phyloP scores from a whole-genome alignment of 2,329 filamentous ascomycete species.

The Cladophialophora psammophila region DNA sequence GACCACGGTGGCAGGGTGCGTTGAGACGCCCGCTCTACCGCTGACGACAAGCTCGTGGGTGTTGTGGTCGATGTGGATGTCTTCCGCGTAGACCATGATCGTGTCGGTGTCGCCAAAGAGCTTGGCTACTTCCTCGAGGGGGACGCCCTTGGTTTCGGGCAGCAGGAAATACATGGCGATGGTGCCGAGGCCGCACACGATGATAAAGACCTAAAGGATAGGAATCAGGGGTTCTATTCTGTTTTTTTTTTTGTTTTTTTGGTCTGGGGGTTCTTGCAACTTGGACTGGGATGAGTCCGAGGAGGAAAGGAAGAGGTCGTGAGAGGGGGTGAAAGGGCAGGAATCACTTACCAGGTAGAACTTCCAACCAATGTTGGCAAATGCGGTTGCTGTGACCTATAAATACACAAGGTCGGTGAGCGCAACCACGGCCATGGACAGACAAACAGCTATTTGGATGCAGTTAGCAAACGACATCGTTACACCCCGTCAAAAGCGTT shows the following conservation, averaged over 20 bases:
- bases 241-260: too few relatives aligned
- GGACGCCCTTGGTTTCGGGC: conserved; percentile 64
- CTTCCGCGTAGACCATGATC: conserved; percentile 12
- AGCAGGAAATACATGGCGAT: conserved; percentile 72
- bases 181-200: conserved; percentile 73
- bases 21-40: neutral
- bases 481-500: neutral
- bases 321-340: too few relatives aligned
- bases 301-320: neutral
- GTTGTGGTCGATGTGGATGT: conserved; percentile 17
- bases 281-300: neutral
- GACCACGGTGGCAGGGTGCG: neutral
- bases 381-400: conserved; percentile 65
- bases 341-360: conserved; percentile 68
- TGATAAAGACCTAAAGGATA: conserved; percentile 60
- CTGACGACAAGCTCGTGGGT: conserved; percentile 19
- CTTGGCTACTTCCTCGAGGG: conserved; percentile 44
- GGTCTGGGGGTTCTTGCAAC: neutral
- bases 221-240: too few relatives aligned
- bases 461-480: neutral
- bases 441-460: neutral
- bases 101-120: conserved; percentile 35
- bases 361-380: conserved; percentile 64
- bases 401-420: conserved; percentile 34
- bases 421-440: conserved; percentile 13